Percentiles rank a stretch among this genome's conserved stretches.
Conservation (phyloP, 2,329 filamentous ascomycete genomes). For the Rugonectria rugulosa region DNA sequence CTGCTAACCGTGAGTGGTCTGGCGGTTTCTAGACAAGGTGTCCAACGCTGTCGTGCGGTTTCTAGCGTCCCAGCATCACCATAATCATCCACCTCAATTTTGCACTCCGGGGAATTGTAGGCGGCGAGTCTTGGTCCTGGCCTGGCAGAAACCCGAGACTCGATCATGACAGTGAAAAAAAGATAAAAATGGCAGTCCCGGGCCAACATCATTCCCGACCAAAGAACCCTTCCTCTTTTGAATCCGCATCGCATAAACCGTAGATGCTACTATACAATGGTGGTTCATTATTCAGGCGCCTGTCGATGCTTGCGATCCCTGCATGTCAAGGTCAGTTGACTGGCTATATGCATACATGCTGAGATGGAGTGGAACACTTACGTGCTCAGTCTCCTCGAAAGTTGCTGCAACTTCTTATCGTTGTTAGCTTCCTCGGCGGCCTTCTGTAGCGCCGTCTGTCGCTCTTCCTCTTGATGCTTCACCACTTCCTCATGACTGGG, state of each 20-base stretch:
- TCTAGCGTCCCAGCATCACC: constrained; percentile 33
- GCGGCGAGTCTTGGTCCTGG: constrained; percentile 13
- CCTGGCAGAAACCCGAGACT: constrained; percentile 22
- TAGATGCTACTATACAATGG: constrained; percentile 37
- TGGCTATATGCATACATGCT: background rate
- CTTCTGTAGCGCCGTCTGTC: constrained; percentile 83
- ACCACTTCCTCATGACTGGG: constrained; percentile 92
- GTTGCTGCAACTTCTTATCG: constrained; percentile 83
- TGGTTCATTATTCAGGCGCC: constrained; percentile 34
- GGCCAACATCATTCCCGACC: constrained; percentile 25
- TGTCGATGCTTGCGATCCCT: constrained; percentile 42
- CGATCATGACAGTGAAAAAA: constrained; percentile 30
- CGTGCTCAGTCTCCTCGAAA: constrained; percentile 95
- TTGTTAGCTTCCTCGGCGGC: constrained; percentile 91
- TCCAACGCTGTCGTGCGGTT: constrained; percentile 31
- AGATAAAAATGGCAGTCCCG: constrained; percentile 28
- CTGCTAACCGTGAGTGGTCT: constrained; percentile 31
- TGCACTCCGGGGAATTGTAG: constrained; percentile 25
- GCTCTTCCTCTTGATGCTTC: constrained; percentile 81
- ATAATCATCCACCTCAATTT: constrained; percentile 31
- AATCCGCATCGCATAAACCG: constrained; percentile 30
- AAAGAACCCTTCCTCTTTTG: constrained; percentile 25
- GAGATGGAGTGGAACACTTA: constrained; percentile 48
- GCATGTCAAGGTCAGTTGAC: constrained; percentile 18
- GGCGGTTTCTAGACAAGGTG: constrained; percentile 32